Base-by-base conservation (phyloP, 2,329 filamentous ascomycete genomes). In the Exophiala xenobiotica region DNA sequence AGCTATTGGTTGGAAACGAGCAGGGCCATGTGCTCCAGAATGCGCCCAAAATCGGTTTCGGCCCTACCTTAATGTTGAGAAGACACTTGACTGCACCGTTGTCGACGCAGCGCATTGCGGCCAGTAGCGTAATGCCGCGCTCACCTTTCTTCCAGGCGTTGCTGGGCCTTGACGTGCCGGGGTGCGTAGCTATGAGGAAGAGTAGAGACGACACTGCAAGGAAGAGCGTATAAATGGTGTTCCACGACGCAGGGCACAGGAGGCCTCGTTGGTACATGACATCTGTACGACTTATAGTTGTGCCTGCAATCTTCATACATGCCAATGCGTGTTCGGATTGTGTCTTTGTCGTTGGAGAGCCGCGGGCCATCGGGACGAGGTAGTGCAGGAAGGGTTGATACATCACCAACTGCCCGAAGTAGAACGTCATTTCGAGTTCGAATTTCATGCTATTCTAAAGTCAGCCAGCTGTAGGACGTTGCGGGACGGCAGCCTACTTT, bases 331-430 rank as follows among this genome's bases (percentile, higher is more conserved):
- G 56, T 22, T 56, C 53, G 6, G 58, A 61, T 35, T 88, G 85
- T 0, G 78, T 81, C 14, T 87, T 70, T 2, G 85, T 84, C 4
- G 88, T 73, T 40, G 73, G 75, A 9, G 80, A 79, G 11, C 85
- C 85, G 61, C 85, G 81, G 39, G 91, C 88, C 43, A 97, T 54
- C 12, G 46, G 49, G 11, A 56, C 46, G 14, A 61, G 49, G 31
- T 61, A 61, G 35, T 59, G 58, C 22, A 61, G 42, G 20, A 61
- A 58, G n/a, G 58, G 58, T 16, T 47, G 49, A 35, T 54, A 59
- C 7, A 59, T 40, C 19, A 53, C 29, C 23, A 61, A 44, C 24
- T 61, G 58, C 22, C 54, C 45, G 27, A 54, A 49, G 27, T 53
- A 53, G 26, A 52, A 55, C 7, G 51, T 42, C 39, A 54, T 54